Percentiles rank a stretch among this genome's conserved stretches.
phyloP scores from a whole-genome alignment of 2,329 filamentous ascomycete genomes.

The Ascochyta rabiei region DNA sequence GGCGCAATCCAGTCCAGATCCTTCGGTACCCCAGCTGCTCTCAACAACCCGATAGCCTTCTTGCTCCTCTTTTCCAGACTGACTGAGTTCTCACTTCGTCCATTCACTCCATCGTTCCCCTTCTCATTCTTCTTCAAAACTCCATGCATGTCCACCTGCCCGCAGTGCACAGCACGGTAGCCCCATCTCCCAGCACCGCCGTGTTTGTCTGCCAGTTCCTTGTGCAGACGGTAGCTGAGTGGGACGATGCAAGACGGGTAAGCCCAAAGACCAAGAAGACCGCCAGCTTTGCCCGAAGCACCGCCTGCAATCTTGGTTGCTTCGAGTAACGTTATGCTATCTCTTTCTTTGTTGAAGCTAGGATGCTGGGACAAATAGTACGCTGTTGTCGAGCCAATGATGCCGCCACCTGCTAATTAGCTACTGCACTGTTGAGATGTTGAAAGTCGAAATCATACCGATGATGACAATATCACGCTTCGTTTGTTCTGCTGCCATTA shows the following conservation, averaged over 20 bases:
- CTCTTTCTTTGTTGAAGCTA: slow-evolving; percentile 73
- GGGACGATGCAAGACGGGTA: slow-evolving; percentile 85
- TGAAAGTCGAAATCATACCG: slow-evolving; percentile 22
- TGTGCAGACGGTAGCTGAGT: slow-evolving; percentile 82
- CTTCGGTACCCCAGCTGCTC: slow-evolving; percentile 68
- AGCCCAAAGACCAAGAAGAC: slow-evolving; percentile 87
- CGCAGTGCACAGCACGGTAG: slow-evolving; percentile 79
- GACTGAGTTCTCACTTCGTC: slow-evolving; percentile 44
- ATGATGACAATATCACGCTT: slow-evolving; percentile 47
- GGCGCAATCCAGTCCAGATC: slow-evolving; percentile 86
- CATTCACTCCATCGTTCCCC: slow-evolving; percentile 35
- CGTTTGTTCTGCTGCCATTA: slow-evolving; percentile 34
- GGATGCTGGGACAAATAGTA: slow-evolving; percentile 91
- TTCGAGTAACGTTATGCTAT: slow-evolving; percentile 86
- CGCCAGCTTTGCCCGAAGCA: slow-evolving; percentile 93
- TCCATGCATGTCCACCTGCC: slow-evolving; percentile 63
- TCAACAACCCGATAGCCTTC: slow-evolving; percentile 57
- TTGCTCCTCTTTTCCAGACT: slow-evolving; percentile 62
- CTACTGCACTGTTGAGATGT: neutral
- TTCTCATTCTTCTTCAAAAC: slow-evolving; percentile 38
- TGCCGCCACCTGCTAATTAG: slow-evolving; percentile 72
- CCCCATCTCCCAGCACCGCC: slow-evolving; percentile 81
- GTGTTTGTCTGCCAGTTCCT: slow-evolving; percentile 83
- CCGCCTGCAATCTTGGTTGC: slow-evolving; percentile 85
- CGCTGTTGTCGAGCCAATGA: slow-evolving; percentile 89